These are phyloP conservation scores for Fusarium irregulare DNA, from an alignment of 2,329 filamentous ascomycete species.

Conservation along the genomic window DNA sequence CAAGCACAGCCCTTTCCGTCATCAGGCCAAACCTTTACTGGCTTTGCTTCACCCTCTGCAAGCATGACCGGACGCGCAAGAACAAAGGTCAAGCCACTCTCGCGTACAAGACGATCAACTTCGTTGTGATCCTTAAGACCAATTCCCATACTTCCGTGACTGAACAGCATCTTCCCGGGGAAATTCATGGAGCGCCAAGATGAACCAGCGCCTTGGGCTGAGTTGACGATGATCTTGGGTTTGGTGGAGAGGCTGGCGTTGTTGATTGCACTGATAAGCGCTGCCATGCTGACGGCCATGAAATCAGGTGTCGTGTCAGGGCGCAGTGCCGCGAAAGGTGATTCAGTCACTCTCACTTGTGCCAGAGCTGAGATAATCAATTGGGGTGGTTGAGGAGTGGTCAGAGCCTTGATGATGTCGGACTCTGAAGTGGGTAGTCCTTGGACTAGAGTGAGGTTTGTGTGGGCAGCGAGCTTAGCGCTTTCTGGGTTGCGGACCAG, in stretches of 20 bases:
- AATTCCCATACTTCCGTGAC: constrained; percentile 23
- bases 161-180: constrained; percentile 18
- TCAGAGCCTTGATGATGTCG: background rate
- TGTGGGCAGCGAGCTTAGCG: fast-evolving
- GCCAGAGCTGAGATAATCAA: constrained; percentile 20
- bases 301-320: constrained; percentile 28
- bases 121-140: constrained; percentile 27
- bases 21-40: constrained; percentile 28
- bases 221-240: constrained; percentile 24
- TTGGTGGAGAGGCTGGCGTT: fast-evolving
- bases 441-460: constrained; percentile 14
- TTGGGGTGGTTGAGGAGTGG: background rate
- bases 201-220: constrained; percentile 5
- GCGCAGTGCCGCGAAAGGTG: constrained; percentile 7
- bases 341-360: constrained; percentile 13
- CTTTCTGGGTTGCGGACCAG: background rate
- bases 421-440: constrained; percentile 22
- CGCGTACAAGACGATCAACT: constrained; percentile 11
- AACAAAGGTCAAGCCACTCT: constrained; percentile 18
- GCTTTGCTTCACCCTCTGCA: background rate
- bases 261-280: background rate
- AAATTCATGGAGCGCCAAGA: constrained; percentile 32
- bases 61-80: constrained; percentile 26
- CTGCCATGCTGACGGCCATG: constrained; percentile 16
- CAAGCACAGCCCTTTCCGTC: constrained; percentile 33